Conservation (phyloP, 2,329 filamentous ascomycete genomes). For the Penicillium sp. region DNA sequence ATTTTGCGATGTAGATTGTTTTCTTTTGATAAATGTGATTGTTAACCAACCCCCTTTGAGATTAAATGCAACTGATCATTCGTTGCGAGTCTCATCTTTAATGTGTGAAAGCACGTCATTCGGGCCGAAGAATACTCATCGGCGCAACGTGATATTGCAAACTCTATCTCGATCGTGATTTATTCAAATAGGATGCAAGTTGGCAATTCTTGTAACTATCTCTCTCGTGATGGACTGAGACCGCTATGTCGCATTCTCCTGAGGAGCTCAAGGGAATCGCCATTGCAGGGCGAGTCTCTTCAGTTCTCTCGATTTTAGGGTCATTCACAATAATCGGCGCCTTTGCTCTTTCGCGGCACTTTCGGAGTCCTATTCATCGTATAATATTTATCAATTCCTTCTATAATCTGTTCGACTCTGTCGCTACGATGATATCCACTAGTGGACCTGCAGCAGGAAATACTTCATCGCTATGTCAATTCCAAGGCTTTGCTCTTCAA, state of each 20-base stretch:
- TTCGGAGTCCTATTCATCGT: slow-evolving; percentile 42
- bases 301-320: slow-evolving; percentile 35
- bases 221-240: slow-evolving; percentile 1
- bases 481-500: slow-evolving; percentile 42
- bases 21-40: neutral
- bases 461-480: slow-evolving; percentile 36
- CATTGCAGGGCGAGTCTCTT: slow-evolving; percentile 34
- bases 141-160: slow-evolving; percentile 3
- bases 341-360: slow-evolving; percentile 34
- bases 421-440: slow-evolving; percentile 42
- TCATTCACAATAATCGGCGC: slow-evolving; percentile 38
- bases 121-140: slow-evolving; percentile 12
- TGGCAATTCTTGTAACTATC: neutral
- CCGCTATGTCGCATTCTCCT: slow-evolving; percentile 24
- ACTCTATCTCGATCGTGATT: neutral
- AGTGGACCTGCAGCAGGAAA: slow-evolving; percentile 38
- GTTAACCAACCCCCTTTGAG: neutral
- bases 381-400: slow-evolving; percentile 43
- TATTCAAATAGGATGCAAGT: neutral
- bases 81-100: neutral
- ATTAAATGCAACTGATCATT: neutral
- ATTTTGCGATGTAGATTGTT: neutral
- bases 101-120: slow-evolving; percentile 14
- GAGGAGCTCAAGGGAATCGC: slow-evolving; percentile 29
- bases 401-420: slow-evolving; percentile 41